Evolutionary conservation across 2,329 filamentous ascomycete genomes (phyloP).

Genomic region (Teratosphaeria zuluensis): DNA sequence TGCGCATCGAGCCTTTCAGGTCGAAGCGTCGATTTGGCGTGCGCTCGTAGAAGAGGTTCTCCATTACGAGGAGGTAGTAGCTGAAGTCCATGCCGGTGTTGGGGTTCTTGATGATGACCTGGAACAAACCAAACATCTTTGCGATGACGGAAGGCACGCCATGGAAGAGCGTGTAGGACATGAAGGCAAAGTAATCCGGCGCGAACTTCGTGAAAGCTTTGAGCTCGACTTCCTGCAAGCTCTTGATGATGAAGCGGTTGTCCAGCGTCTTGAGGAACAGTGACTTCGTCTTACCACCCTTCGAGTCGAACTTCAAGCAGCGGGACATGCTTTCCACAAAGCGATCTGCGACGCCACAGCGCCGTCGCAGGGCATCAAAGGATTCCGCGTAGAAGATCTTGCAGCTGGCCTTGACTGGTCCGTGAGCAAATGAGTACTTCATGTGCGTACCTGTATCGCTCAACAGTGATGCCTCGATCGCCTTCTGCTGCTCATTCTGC

Average conservation of each 20-base stretch:
- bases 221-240: conserved; percentile 80
- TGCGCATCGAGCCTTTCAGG: conserved; percentile 95
- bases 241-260: conserved; percentile 87
- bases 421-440: conserved; percentile 91
- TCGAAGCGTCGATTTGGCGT: conserved; percentile 74
- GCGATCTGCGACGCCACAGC: conserved; percentile 85
- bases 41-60: conserved; percentile 96
- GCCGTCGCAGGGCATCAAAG: conserved; percentile 85
- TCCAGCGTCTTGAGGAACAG: conserved; percentile 95
- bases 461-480: conserved; percentile 76
- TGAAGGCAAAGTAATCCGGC: conserved; percentile 93
- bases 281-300: conserved; percentile 94
- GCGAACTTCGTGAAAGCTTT: conserved; percentile 91
- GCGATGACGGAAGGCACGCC: conserved; percentile 89
- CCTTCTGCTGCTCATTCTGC: conserved; percentile 50
- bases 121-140: conserved; percentile 98
- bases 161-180: conserved; percentile 92
- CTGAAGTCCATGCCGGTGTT: conserved; percentile 86
- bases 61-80: conserved; percentile 88
- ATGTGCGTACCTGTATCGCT: conserved; percentile 83
- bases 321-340: conserved; percentile 92
- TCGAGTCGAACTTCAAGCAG: conserved; percentile 96
- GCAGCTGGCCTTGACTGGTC: conserved; percentile 88
- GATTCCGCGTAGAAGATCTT: conserved; percentile 99
- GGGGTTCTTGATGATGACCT: conserved; percentile 93